phyloP scores from a whole-genome alignment of 345 rosid species.

The Durio zibethinus region DNA sequence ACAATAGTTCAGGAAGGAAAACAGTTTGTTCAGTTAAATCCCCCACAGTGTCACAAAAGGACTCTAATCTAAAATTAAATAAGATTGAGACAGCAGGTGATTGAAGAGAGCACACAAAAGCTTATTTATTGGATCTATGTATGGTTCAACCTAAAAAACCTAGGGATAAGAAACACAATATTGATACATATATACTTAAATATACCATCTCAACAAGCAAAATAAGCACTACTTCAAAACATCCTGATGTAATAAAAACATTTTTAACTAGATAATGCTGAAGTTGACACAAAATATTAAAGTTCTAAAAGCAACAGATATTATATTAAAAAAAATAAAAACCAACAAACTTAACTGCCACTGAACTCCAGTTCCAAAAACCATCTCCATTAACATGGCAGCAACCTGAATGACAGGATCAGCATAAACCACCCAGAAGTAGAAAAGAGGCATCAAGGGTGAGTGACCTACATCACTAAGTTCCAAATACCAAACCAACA shows the following conservation, averaged over 20 bases:
- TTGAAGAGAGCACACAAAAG: background rate
- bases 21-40: background rate
- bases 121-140: background rate
- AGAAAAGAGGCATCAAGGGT: constrained; percentile 35
- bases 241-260: constrained; percentile 20
- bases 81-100: background rate
- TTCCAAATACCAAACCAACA: constrained; percentile 35
- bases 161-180: background rate
- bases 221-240: constrained; percentile 13
- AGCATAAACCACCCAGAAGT: constrained; percentile 42
- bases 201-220: constrained; percentile 13
- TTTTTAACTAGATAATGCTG: constrained; percentile 15
- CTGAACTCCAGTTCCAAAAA: constrained; percentile 43
- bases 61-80: background rate
- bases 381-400: constrained; percentile 45
- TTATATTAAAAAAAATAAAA: constrained; percentile 30
- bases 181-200: background rate
- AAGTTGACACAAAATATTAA: constrained; percentile 24
- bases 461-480: constrained; percentile 32
- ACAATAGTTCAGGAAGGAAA: background rate
- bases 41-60: background rate
- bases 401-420: constrained; percentile 50
- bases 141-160: background rate
- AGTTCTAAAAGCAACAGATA: constrained; percentile 22
- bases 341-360: constrained; percentile 66